Base-by-base conservation (phyloP, 805 yeast species). In the Yarrowia porcina region DNA sequence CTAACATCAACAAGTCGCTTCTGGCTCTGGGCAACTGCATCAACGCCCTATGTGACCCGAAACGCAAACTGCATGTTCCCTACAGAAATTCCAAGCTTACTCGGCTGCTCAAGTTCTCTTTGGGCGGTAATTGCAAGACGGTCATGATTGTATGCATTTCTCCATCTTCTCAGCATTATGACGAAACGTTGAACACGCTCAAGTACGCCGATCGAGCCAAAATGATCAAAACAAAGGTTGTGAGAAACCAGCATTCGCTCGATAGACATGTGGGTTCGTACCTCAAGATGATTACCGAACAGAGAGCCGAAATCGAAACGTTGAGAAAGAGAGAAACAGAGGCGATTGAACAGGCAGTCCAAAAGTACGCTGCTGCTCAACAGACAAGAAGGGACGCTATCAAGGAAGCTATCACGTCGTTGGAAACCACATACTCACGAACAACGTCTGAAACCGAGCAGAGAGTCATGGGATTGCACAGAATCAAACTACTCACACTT, bases 111-210 rank as follows among this genome's bases (percentile, higher is more conserved):
- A 90, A 92, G 71, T 90, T 89, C 71, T 91, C 97, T 0, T 76
- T 93, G 13, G 97, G 97, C 3, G 97, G 97, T 0, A 90, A 90
- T 71, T 93, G 98, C 74, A 88, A 89, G 71, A 93, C 98, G 0
- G 92, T 90, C 4, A 93, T 93, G 98, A 89, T 93, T 67, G 97
- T 91, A 1, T 93, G 98, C 74, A 82, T 93, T 3, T 87, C 96
- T 4, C 97, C 97, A 0, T 88, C 91, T 64, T 83, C 89, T 30
- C 80, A 79, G 45, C 97, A 93, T 73, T 91, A 90, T 72, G 98
- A 93, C 70, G 98, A 93, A 71, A 92, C 98, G 0, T 77, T 89
- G 60, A 93, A 93, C 72, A 90, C 97, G 0, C 80, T 93, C 65
- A 89, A 90, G 63, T 93, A 92, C 73, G 97, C 97, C 0, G 85